phyloP scores from a whole-genome alignment of 2,329 filamentous ascomycete genomes.

The Colletotrichum shisoi region DNA sequence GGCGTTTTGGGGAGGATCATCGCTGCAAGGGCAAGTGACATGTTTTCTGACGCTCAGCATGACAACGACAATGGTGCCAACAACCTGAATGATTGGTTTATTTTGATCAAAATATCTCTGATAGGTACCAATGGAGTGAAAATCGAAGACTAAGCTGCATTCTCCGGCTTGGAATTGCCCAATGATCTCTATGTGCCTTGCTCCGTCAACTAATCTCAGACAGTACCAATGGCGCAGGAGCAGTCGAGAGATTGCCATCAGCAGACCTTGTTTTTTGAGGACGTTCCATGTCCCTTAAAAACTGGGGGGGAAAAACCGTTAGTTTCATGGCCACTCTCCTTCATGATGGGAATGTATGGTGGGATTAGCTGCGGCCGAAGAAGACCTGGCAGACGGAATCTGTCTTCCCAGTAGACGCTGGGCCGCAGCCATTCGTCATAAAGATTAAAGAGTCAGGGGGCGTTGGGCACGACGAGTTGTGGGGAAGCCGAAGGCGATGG shows the following conservation, averaged over 20 bases:
- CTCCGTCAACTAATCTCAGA: constrained; percentile 7
- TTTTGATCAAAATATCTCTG: background rate
- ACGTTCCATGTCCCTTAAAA: background rate
- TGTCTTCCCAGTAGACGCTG: constrained; percentile 33
- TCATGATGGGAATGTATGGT: background rate
- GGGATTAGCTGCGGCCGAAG: background rate
- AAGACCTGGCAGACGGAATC: background rate
- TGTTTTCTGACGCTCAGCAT: background rate
- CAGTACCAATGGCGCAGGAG: background rate
- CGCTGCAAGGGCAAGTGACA: background rate
- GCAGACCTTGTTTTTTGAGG: background rate
- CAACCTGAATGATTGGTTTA: background rate
- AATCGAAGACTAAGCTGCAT: constrained; percentile 1
- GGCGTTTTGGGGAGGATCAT: background rate
- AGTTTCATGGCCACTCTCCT: background rate
- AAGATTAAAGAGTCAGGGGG: background rate
- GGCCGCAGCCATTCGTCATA: background rate
- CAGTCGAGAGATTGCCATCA: constrained; percentile 2
- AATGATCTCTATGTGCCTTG: constrained; percentile 2
- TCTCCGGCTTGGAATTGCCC: background rate
- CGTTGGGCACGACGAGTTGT: constrained; percentile 11
- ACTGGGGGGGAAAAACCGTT: accelerated
- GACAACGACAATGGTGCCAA: background rate
- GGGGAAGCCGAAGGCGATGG: constrained; percentile 2
- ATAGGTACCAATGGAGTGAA: background rate